Conservation (phyloP, 225 moss, liverwort and hornwort species). For the Rhytidiadelphus loreus region DNA sequence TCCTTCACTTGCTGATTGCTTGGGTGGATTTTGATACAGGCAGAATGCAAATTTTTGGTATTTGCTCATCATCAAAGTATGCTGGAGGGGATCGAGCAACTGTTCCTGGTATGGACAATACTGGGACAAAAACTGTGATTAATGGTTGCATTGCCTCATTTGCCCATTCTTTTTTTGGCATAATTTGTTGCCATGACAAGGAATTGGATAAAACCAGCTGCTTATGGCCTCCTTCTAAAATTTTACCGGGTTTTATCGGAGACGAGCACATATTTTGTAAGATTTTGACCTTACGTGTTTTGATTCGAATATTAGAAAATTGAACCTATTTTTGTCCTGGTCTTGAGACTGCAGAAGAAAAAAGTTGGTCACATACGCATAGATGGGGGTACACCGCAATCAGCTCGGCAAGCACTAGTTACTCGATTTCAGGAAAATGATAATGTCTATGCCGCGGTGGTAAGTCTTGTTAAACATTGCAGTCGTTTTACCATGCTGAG, state of each 20-base stretch:
- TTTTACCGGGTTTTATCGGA: background rate
- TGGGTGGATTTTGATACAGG: slow-evolving; percentile 37
- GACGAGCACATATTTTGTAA: background rate
- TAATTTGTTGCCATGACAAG: background rate
- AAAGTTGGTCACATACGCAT: slow-evolving; percentile 81
- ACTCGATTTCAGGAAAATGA: slow-evolving; percentile 69
- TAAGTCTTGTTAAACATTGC: slow-evolving; percentile 6
- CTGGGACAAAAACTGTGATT: background rate
- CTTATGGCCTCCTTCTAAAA: background rate
- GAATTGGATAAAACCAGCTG: background rate
- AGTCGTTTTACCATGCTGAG: background rate
- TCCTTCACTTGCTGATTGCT: slow-evolving; percentile 2
- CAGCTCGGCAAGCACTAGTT: slow-evolving; percentile 70
- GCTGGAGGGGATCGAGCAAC: slow-evolving; percentile 76
- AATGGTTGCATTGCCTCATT: background rate
- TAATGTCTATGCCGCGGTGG: slow-evolving; percentile 66
- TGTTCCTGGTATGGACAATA: slow-evolving; percentile 52
- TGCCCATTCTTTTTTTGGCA: background rate
- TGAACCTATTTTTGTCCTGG: background rate
- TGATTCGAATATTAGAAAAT: background rate
- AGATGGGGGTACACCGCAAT: slow-evolving; percentile 77
- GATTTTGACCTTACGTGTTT: background rate
- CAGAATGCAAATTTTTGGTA: slow-evolving; percentile 90
- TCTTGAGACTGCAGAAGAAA: slow-evolving; percentile 56
- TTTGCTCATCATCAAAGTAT: slow-evolving; percentile 92